Evolutionary conservation across 306 rosid genomes (phyloP), one percentile per base, ranked within the genome.

Genomic region (Mucuna pruriens): DNA sequence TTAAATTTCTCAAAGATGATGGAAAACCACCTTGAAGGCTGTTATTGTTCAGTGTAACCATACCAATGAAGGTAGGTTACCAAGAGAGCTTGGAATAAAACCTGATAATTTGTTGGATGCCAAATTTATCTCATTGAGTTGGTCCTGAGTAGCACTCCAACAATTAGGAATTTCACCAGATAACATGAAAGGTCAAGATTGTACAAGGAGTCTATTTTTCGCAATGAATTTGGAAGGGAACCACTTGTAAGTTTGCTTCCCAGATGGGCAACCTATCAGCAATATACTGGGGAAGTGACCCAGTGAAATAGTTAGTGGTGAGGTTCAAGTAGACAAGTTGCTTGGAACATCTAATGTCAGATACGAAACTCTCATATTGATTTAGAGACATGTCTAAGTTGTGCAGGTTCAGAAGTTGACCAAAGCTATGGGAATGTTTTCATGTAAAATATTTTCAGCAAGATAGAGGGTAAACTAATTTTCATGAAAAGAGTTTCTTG

Each of bases 11-110:
- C 52, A 79, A 19, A 20, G 26, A 42, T 9, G 5, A 9, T 39
- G 82, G 76, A 5, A 71, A 48, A 25, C 51, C 60, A 17, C 84
- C 79, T 0, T 38, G 42, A 38, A 38, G 42, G 42, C 42, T 65
- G 40, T 84, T 87, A 7, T 67, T 33, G 48, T 69, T 66, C 75
- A 84, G 67, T 76, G 80, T 38, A 44, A 81, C 73, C 58, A 67
- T 2, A 0, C 9, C 70, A 51, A 17, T 6, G 7, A n/a, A 11
- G 73, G 20, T 16, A 74, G 39, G 25, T 23, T 2, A 19, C 73
- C 63, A 3, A 52, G 7, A 0, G 63, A 20, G 9, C 40, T 73
- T 34, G 80, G 74, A 73, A 80, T 62, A 9, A 26, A 23, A 44
- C 79, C 84, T 1, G 54, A 72, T 10, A 80, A 2, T 13, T 80